These are phyloP conservation scores for Elaeis guineensis DNA, from an alignment of 176 grass and related monocot genomes.

Conservation along the genomic window DNA sequence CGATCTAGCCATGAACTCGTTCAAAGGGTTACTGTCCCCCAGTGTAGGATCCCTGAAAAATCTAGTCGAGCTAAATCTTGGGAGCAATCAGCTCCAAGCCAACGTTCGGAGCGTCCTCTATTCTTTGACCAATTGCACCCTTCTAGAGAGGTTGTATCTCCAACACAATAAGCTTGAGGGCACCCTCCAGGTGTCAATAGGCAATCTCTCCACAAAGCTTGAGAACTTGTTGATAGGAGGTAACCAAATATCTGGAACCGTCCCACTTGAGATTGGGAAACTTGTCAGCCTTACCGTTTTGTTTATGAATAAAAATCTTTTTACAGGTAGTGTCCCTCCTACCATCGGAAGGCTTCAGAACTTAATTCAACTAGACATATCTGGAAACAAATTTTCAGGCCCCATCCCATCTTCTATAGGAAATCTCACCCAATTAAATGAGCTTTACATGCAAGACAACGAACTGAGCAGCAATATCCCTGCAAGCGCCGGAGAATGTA, in stretches of 20 bases:
- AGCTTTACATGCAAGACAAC: not conserved
- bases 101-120: constrained; percentile 27
- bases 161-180: constrained; percentile 33
- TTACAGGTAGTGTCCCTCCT: constrained; percentile 3
- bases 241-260: constrained; percentile 34
- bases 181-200: constrained; percentile 24
- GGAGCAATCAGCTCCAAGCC: constrained; percentile 29
- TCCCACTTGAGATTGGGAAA: constrained; percentile 33
- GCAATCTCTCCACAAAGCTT: constrained; percentile 26
- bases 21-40: constrained; percentile 23
- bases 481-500: not conserved
- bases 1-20: constrained; percentile 19
- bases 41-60: constrained; percentile 20
- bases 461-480: constrained; percentile 4
- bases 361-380: not conserved
- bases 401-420: constrained; percentile 10
- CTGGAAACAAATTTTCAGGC: constrained; percentile 12
- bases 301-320: constrained; percentile 15
- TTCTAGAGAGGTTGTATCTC: constrained; percentile 6
- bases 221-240: constrained; percentile 14
- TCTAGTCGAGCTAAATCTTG: constrained; percentile 8
- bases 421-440: constrained; percentile 11
- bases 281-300: constrained; percentile 23
- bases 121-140: constrained; percentile 30
- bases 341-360: constrained; percentile 26